Evolutionary conservation across 2,329 filamentous ascomycete species (phyloP).

Genomic region (Fragosphaeria purpurea): DNA sequence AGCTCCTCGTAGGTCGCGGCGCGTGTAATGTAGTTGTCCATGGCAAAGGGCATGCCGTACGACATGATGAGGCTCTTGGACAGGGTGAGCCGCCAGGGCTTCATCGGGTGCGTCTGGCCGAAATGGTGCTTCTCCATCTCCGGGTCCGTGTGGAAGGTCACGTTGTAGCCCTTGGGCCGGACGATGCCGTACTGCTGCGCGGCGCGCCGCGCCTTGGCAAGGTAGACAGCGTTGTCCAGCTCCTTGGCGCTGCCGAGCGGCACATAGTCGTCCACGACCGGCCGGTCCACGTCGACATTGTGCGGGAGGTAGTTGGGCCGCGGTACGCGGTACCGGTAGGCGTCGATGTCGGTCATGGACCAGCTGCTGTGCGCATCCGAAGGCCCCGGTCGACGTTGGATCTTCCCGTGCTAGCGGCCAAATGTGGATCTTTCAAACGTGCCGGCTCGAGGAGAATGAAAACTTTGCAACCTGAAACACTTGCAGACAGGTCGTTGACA

Average conservation of each 20-base stretch:
- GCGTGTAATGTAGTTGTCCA: conserved; percentile 85
- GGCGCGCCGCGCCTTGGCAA: conserved; percentile 46
- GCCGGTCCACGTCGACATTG: conserved; percentile 37
- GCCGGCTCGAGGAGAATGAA: too few species aligned
- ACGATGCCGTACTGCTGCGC: conserved; percentile 59
- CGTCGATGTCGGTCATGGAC: conserved; percentile 29
- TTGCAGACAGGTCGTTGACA: too few species aligned
- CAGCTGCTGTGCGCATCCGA: too few species aligned
- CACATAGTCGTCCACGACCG: conserved; percentile 41
- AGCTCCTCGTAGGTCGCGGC: conserved; percentile 82
- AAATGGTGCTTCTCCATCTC: conserved; percentile 96
- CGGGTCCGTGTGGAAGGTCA: conserved; percentile 93
- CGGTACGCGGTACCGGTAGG: conserved; percentile 43
- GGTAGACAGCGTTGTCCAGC: conserved; percentile 46
- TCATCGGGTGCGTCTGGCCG: conserved; percentile 95
- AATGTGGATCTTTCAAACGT: too few species aligned
- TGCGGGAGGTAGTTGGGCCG: conserved; percentile 53
- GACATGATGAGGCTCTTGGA: conserved; percentile 91
- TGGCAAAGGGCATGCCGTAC: conserved; percentile 91
- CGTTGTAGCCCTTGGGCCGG: conserved; percentile 73
- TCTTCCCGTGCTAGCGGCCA: too few species aligned
- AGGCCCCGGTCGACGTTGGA: too few species aligned
- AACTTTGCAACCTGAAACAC: too few species aligned
- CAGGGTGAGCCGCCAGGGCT: conserved; percentile 91
- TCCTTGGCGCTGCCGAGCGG: conserved; percentile 42